These are phyloP conservation scores for Aspergillus cavernicola DNA, from an alignment of 495 filamentous ascomycete species.

Conservation along the genomic window DNA sequence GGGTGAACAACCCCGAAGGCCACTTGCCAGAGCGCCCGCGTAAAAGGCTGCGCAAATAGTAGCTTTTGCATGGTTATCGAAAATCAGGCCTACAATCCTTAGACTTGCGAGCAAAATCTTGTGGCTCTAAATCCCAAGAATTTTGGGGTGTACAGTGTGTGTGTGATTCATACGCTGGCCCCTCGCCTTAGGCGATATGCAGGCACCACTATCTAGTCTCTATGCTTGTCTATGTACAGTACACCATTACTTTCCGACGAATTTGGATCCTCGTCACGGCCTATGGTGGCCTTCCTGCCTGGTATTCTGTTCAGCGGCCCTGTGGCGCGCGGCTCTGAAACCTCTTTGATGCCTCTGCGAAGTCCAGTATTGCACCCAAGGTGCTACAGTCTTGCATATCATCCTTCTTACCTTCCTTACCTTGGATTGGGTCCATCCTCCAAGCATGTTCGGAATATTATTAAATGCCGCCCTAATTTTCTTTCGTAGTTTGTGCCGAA, in stretches of 20 bases:
- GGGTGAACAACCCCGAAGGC: too few relatives aligned
- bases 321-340: constrained; percentile 27
- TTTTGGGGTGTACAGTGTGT: too few relatives aligned
- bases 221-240: constrained; percentile 11
- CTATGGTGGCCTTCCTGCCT: constrained; percentile 24
- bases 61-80: too few relatives aligned
- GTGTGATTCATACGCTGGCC: constrained; percentile 14
- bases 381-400: constrained; percentile 21
- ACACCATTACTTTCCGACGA: constrained; percentile 16
- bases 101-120: too few relatives aligned
- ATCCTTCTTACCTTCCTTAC: constrained; percentile 23
- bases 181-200: constrained; percentile 18
- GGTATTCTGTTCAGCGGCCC: constrained; percentile 24
- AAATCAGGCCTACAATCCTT: too few relatives aligned
- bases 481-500: constrained; percentile 14
- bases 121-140: too few relatives aligned
- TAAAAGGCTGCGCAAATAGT: too few relatives aligned
- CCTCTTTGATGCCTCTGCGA: constrained; percentile 27
- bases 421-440: constrained; percentile 20
- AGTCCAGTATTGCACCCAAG: constrained; percentile 25
- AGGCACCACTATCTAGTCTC: constrained; percentile 14
- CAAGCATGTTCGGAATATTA: constrained; percentile 24
- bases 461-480: constrained; percentile 24
- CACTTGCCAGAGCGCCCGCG: too few relatives aligned
- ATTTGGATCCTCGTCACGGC: constrained; percentile 29